A percentile compares a stretch with the other conserved stretches of the same genome.
These are phyloP conservation scores for Sporothrix dimorphospora DNA, from an alignment of 2,329 filamentous ascomycete species.

Conservation along the genomic window DNA sequence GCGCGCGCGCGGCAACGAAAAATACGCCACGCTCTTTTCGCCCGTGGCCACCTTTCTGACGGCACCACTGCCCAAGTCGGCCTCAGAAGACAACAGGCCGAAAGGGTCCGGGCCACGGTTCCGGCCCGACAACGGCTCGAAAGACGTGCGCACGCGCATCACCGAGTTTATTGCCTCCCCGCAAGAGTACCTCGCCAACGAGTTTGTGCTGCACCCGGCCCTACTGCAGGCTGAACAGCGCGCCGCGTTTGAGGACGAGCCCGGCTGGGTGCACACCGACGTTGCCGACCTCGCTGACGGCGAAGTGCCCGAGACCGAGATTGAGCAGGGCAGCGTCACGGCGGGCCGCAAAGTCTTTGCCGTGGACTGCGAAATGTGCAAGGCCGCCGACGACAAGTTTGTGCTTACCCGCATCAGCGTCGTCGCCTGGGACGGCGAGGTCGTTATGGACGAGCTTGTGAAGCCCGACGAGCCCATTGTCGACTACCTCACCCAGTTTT, in stretches of 20 bases:
- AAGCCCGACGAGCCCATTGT: slow-evolving; percentile 86
- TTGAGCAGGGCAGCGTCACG: slow-evolving; percentile 81
- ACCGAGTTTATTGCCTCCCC: slow-evolving; percentile 74
- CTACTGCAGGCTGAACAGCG: slow-evolving; percentile 62
- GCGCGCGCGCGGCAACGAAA: slow-evolving; percentile 80
- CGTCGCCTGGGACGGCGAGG: slow-evolving; percentile 80
- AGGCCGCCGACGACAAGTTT: slow-evolving; percentile 76
- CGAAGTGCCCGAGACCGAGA: slow-evolving; percentile 66
- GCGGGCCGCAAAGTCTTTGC: slow-evolving; percentile 78
- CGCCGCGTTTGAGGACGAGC: slow-evolving; percentile 56
- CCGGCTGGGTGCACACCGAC: slow-evolving; percentile 82
- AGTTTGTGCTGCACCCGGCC: slow-evolving; percentile 82
- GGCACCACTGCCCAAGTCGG: slow-evolving; percentile 68
- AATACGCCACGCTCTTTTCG: slow-evolving; percentile 79
- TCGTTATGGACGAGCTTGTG: slow-evolving; percentile 87
- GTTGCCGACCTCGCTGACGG: slow-evolving; percentile 70
- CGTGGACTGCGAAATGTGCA: slow-evolving; percentile 97
- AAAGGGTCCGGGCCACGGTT: slow-evolving; percentile 42
- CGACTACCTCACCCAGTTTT: slow-evolving; percentile 90
- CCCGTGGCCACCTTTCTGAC: slow-evolving; percentile 84
- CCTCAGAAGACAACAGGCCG: slow-evolving; percentile 57
- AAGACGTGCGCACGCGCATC: slow-evolving; percentile 77
- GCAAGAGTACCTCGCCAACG: slow-evolving; percentile 78
- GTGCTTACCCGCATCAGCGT: slow-evolving; percentile 89
- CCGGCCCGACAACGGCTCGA: slow-evolving; percentile 66